A percentile compares a stretch with the other conserved stretches of the same genome.
These are phyloP conservation scores for Cocos nucifera DNA, from an alignment of 176 grass and related monocot genomes.

Conservation along the genomic window DNA sequence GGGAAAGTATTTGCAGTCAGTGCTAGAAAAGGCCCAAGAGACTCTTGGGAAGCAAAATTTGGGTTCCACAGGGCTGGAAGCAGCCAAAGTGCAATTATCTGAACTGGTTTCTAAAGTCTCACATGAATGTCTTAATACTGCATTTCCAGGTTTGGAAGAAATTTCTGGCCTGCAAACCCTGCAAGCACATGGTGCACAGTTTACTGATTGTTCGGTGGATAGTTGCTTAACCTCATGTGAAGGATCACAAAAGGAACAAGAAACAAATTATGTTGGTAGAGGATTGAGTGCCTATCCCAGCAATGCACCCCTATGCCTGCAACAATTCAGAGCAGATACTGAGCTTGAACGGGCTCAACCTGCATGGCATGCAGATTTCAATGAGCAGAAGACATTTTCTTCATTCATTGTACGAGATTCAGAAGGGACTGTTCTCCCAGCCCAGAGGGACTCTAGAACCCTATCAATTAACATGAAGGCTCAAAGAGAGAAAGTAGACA, in stretches of 20 bases:
- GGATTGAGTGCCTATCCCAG: neutral
- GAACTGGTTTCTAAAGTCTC: neutral
- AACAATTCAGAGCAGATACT: neutral
- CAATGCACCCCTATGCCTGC: neutral
- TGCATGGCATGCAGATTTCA: neutral
- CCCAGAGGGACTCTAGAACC: neutral
- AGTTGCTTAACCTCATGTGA: neutral
- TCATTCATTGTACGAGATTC: neutral
- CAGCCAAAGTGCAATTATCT: constrained; percentile 1
- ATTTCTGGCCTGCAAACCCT: neutral
- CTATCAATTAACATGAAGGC: neutral
- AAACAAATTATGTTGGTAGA: neutral
- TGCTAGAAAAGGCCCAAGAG: constrained; percentile 2
- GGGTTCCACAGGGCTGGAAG: neutral
- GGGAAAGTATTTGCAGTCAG: neutral
- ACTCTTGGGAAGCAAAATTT: neutral
- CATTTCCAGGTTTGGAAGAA: neutral
- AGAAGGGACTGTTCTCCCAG: neutral
- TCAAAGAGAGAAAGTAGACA: neutral
- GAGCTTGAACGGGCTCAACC: neutral
- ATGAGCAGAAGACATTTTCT: constrained; percentile 1
- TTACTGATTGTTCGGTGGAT: neutral
- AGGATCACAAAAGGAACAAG: neutral
- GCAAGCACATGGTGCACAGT: neutral
- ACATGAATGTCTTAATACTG: neutral